Base-by-base conservation (phyloP, 1,284 basidiomycete species). In the Boletus smithii region DNA sequence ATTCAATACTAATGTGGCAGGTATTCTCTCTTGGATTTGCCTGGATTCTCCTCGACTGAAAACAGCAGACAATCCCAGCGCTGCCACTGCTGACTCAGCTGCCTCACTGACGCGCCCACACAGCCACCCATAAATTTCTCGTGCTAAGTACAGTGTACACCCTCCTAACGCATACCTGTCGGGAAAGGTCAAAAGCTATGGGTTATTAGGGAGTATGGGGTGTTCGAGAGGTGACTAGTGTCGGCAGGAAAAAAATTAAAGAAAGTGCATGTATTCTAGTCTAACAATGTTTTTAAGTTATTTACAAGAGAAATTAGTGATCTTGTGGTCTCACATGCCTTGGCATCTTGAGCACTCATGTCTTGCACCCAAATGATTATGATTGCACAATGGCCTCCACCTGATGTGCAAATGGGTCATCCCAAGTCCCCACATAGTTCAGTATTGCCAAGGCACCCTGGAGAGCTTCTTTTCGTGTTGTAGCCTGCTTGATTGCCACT, bases 291-390 rank as follows among this genome's bases (percentile, higher is more conserved):
- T 11, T 30, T 4, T 30, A 30, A 30, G 29, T 14, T 13, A 30
- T 30, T 13, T 30, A 7, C 29, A 30, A 30, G 29, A 50, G 49
- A 48, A 54, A 39, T 57, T 48, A 35, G 44, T 54, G 18, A 67
- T 43, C 34, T 50, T 34, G 42, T 54, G 55, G n/a, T 56, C 40
- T 44, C 51, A 49, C 46, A 61, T 49, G 27, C 39, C 40, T 18
- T 54, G n/a, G 50, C 10, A 41, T 41, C 24, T 57, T 50, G 13
- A 60, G 49, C 4, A 55, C 48, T 26, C 52, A 49, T 20, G 56
- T 56, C 32, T 56, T 45, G n/a, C 45, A 48, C 17, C 56, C 55
- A 49, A 66, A n/a, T n/a, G n/a, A n/a, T n/a, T n/a, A 62, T 26
- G 48, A 50, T 10, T 40, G 49, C 34, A 65, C 46, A 18, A 63